These are phyloP conservation scores for Leersia perrieri DNA, from an alignment of 176 grass and related monocot species.

Conservation along the genomic window DNA sequence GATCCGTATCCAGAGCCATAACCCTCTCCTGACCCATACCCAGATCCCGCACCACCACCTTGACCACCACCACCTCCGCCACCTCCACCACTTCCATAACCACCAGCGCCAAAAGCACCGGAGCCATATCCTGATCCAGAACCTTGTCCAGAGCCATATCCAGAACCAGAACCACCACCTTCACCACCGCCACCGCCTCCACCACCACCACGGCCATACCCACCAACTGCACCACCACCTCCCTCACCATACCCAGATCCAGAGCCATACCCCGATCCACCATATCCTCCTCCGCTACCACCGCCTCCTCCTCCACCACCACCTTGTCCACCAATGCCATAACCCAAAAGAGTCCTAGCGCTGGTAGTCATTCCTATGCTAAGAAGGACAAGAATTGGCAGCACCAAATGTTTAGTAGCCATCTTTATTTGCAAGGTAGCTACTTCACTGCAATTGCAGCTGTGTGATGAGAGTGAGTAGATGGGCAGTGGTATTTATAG, in stretches of 20 bases:
- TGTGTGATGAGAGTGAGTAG: background rate
- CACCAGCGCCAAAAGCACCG: background rate
- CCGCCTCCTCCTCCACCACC: background rate
- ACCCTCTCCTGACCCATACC: slow-evolving; percentile 13
- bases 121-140: background rate
- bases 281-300: background rate
- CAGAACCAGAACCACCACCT: background rate
- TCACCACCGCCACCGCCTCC: background rate
- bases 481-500: background rate
- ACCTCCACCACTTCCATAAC: slow-evolving; percentile 12
- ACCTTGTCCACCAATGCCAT: background rate
- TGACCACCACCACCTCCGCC: background rate
- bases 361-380: background rate
- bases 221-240: background rate
- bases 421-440: background rate
- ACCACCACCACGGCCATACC: background rate
- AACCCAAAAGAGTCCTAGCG: background rate
- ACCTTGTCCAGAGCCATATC: background rate
- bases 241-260: background rate
- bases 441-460: background rate
- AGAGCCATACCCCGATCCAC: background rate
- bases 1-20: slow-evolving; percentile 17
- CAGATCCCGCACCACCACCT: background rate
- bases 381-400: background rate
- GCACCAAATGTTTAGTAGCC: background rate